Conservation (phyloP, 805 yeast genomes). For the Kodamaea kakaduensis region DNA sequence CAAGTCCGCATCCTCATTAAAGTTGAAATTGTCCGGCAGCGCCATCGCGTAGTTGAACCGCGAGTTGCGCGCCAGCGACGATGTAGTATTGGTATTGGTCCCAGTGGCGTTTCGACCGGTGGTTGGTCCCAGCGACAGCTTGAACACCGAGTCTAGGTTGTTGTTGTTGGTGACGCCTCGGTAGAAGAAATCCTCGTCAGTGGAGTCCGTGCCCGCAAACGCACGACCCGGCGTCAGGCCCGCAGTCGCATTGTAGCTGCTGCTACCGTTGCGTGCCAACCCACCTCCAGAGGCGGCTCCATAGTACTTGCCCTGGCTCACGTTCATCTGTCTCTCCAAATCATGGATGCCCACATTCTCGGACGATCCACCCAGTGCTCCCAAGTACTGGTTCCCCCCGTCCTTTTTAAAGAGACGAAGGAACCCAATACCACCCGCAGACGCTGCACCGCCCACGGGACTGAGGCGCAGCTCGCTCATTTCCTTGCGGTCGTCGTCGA, state of each 20-base stretch:
- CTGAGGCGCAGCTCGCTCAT: constrained; percentile 15
- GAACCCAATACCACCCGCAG: constrained; percentile 6
- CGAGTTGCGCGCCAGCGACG: constrained; percentile 20
- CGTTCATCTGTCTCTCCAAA: constrained; percentile 24
- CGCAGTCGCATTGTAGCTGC: constrained; percentile 7
- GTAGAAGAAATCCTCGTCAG: constrained; percentile 34
- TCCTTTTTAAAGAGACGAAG: constrained; percentile 8
- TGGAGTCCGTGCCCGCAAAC: constrained; percentile 3
- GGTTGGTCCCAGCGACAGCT: constrained; percentile 7
- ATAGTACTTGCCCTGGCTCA: constrained; percentile 14
- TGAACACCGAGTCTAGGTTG: constrained; percentile 39
- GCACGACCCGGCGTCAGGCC: constrained; percentile 12
- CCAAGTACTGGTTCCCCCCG: constrained; percentile 4
- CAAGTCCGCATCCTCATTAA: constrained; percentile 15
- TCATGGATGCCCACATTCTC: constrained; percentile 19
- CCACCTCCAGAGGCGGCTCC: constrained; percentile 14
- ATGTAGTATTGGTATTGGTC: constrained; percentile 10
- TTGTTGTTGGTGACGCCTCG: constrained; percentile 43
- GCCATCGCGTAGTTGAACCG: constrained; percentile 23
- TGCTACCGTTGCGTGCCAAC: constrained; percentile 6
- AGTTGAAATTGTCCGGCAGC: constrained; percentile 19
- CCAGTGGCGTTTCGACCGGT: constrained; percentile 9
- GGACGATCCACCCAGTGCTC: constrained; percentile 5
- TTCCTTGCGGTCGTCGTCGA: constrained; percentile 16
- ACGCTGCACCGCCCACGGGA: constrained; percentile 10